Conservation (phyloP, 257 asterid genomes). For the Coffea eugenioides region DNA sequence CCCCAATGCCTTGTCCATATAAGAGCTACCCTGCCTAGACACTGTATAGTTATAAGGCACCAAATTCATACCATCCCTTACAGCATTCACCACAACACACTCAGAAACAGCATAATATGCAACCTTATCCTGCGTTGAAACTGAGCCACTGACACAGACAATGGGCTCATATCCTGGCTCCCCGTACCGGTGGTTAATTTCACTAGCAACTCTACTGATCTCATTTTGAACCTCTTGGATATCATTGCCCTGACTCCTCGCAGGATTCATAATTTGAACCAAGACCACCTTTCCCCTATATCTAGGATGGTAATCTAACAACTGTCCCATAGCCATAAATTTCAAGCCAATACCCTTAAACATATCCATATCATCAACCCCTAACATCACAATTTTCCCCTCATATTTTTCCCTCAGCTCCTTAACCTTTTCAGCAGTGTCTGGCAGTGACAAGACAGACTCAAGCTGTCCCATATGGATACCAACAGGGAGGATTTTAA, state of each 20-base stretch:
- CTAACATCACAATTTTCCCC: slow-evolving; percentile 63
- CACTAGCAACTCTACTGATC: slow-evolving; percentile 44
- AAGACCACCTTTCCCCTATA: slow-evolving; percentile 52
- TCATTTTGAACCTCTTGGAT: slow-evolving; percentile 68
- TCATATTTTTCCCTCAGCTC: slow-evolving; percentile 43
- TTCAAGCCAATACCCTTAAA: slow-evolving; percentile 78
- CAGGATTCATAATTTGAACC: slow-evolving; percentile 72
- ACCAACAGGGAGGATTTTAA: slow-evolving; percentile 78
- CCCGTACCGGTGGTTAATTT: slow-evolving; percentile 50
- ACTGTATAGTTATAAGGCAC: slow-evolving; percentile 81
- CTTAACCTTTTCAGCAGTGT: slow-evolving; percentile 48
- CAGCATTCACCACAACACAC: slow-evolving; percentile 83
- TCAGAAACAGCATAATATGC: slow-evolving; percentile 68
- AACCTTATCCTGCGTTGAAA: slow-evolving; percentile 62
- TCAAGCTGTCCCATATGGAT: slow-evolving; percentile 69
- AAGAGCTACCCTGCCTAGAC: slow-evolving; percentile 61
- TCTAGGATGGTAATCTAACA: slow-evolving; percentile 48
- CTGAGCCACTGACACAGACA: slow-evolving; percentile 58
- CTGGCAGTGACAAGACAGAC: slow-evolving; percentile 39
- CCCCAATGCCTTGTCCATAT: slow-evolving; percentile 53
- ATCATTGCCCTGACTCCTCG: slow-evolving; percentile 78
- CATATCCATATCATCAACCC: slow-evolving; percentile 89
- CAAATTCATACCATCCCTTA: slow-evolving; percentile 88
- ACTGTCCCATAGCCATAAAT: slow-evolving; percentile 59
- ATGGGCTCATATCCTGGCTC: slow-evolving; percentile 55